These are phyloP conservation scores for Hypoxylon rubiginosum DNA, from an alignment of 2,329 filamentous ascomycete genomes.

Conservation along the genomic window DNA sequence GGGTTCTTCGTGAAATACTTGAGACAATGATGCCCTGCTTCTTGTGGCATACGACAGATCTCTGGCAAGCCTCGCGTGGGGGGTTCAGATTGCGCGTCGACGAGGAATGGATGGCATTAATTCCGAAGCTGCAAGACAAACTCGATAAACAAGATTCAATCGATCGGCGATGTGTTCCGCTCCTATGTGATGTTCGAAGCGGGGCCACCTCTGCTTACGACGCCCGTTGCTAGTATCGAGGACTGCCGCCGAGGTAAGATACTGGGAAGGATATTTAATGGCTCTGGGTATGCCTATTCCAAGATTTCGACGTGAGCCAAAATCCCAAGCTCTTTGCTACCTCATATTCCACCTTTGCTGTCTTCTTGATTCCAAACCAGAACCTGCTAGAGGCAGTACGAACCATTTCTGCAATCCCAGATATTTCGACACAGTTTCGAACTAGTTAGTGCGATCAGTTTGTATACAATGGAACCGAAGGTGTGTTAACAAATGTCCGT, in stretches of 20 bases:
- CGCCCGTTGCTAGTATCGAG: neutral
- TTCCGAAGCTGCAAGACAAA: conserved; percentile 6
- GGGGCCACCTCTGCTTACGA: conserved; percentile 13
- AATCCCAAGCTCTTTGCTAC: neutral
- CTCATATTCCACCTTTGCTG: neutral
- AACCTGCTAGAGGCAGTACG: conserved; percentile 1
- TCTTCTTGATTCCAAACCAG: conserved; percentile 8
- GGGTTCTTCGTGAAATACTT: neutral
- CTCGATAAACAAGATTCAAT: neutral
- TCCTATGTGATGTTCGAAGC: conserved; percentile 13
- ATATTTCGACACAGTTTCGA: neutral
- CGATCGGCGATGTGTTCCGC: conserved; percentile 3
- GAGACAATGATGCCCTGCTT: neutral
- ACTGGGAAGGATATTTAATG: conserved; percentile 27
- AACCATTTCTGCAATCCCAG: neutral
- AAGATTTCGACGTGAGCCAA: neutral
- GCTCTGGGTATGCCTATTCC: neutral
- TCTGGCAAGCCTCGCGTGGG: conserved; percentile 10
- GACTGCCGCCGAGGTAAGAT: neutral
- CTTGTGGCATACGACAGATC: conserved; percentile 5
- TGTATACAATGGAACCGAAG: conserved; percentile 27
- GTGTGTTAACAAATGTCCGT: conserved; percentile 10
- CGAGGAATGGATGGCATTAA: conserved; percentile 2
- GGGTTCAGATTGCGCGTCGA: conserved; percentile 6
- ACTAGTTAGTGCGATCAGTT: conserved; percentile 1